These are phyloP conservation scores for Fusarium sp. DNA, from an alignment of 2,329 filamentous ascomycete genomes.

Conservation along the genomic window DNA sequence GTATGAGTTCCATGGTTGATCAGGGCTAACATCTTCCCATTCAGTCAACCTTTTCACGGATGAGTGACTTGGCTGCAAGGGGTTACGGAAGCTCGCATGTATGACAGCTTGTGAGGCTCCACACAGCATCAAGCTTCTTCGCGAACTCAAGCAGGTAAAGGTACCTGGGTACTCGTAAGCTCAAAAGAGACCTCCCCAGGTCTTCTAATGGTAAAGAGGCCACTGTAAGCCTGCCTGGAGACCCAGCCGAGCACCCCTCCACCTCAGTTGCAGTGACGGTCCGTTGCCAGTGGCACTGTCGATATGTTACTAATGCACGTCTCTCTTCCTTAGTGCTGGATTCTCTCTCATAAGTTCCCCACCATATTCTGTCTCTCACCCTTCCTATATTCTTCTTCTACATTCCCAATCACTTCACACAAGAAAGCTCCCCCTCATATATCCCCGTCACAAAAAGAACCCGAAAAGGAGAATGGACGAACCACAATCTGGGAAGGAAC, in stretches of 20 bases:
- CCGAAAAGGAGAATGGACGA: neutral
- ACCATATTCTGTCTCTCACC: no score
- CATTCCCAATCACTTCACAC: neutral
- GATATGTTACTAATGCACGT: neutral
- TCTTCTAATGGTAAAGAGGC: accelerated
- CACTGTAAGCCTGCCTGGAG: neutral
- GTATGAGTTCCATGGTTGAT: no score
- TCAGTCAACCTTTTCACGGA: accelerated
- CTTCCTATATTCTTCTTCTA: no score
- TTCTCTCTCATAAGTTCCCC: neutral
- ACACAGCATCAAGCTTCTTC: accelerated
- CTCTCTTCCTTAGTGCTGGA: no score
- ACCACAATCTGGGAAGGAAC: neutral
- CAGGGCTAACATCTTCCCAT: no score
- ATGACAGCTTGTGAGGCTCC: neutral
- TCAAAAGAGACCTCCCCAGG: no score
- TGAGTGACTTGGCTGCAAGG: neutral
- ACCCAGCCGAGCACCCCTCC: neutral
- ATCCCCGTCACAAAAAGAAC: neutral
- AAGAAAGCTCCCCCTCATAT: no score
- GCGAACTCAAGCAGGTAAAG: neutral
- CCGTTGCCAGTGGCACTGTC: neutral
- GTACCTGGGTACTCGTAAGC: neutral
- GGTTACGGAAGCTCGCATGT: neutral
- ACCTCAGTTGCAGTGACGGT: neutral